phyloP scores from a whole-genome alignment of 169 alveolate genomes.

The Fabrea salina region DNA sequence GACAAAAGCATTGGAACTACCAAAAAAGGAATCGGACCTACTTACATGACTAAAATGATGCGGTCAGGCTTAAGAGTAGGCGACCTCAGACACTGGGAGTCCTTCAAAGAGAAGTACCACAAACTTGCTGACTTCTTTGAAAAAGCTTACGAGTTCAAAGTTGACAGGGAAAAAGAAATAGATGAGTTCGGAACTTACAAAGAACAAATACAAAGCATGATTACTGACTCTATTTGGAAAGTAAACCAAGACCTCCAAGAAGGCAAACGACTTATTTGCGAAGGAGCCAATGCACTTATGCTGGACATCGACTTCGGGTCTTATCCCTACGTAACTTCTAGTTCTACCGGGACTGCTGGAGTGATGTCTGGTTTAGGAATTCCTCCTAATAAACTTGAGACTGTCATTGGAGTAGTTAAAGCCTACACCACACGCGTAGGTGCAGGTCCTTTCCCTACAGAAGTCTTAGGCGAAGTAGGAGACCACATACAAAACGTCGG shows the following conservation, averaged over 20 bases:
- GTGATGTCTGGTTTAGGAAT: slow-evolving; percentile 83
- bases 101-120: slow-evolving; percentile 60
- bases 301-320: slow-evolving; percentile 87
- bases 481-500: slow-evolving; percentile 83
- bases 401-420: slow-evolving; percentile 86
- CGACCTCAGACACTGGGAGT: slow-evolving; percentile 71
- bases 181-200: slow-evolving; percentile 67
- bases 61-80: slow-evolving; percentile 90
- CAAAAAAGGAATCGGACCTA: slow-evolving; percentile 94
- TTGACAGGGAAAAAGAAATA: slow-evolving; percentile 73
- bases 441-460: slow-evolving; percentile 96
- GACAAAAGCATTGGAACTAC: slow-evolving; percentile 91
- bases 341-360: slow-evolving; percentile 82
- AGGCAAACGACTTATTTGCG: slow-evolving; percentile 63
- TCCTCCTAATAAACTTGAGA: slow-evolving; percentile 80
- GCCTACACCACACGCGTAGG: slow-evolving; percentile 97
- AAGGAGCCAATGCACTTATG: slow-evolving; percentile 88
- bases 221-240: slow-evolving; percentile 74
- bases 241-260: slow-evolving; percentile 62
- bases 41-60: slow-evolving; percentile 87
- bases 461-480: slow-evolving; percentile 79
- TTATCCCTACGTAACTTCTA: slow-evolving; percentile 88
- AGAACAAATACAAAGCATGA: slow-evolving; percentile 72
- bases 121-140: slow-evolving; percentile 50
- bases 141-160: slow-evolving; percentile 57